Conservation (phyloP, 352 stramenopile genomes). For the Globisporangium rhizosaccharum region DNA sequence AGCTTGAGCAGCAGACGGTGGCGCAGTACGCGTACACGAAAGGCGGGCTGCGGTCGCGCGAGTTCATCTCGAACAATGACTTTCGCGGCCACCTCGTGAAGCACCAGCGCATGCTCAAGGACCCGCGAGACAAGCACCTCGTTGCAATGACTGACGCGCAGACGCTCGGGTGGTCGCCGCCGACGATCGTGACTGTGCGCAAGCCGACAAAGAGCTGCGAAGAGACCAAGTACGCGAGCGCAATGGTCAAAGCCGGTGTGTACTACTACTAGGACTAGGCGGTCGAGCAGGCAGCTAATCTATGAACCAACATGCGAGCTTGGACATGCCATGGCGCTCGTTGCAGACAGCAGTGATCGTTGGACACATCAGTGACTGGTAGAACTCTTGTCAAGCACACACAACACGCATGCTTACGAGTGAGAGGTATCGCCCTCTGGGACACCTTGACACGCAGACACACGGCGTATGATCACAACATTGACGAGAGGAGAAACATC, state of each 20-base stretch:
- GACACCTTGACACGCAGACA: no score
- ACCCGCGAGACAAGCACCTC: slow-evolving; percentile 44
- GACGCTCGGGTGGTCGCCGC: slow-evolving; percentile 43
- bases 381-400: no score
- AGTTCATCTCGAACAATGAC: slow-evolving; percentile 58
- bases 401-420: no score
- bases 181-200: slow-evolving; percentile 37
- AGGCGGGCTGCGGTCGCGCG: slow-evolving; percentile 24
- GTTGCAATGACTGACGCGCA: slow-evolving; percentile 45
- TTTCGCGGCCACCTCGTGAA: slow-evolving; percentile 45
- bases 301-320: no score
- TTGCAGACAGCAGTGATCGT: no score
- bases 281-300: no score
- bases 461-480: no score
- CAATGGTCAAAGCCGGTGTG: slow-evolving; percentile 69
- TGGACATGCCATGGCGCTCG: no score
- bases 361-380: no score
- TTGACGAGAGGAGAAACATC: no score
- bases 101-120: slow-evolving; percentile 45
- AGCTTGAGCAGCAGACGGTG: slow-evolving; percentile 18
- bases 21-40: slow-evolving; percentile 35
- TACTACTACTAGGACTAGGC: slow-evolving; percentile 52
- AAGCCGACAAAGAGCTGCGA: slow-evolving; percentile 62
- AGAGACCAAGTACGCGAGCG: slow-evolving; percentile 58
- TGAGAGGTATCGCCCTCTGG: no score